Evolutionary conservation across 306 rosid genomes (phyloP).

Genomic region (Crotalaria pallida): DNA sequence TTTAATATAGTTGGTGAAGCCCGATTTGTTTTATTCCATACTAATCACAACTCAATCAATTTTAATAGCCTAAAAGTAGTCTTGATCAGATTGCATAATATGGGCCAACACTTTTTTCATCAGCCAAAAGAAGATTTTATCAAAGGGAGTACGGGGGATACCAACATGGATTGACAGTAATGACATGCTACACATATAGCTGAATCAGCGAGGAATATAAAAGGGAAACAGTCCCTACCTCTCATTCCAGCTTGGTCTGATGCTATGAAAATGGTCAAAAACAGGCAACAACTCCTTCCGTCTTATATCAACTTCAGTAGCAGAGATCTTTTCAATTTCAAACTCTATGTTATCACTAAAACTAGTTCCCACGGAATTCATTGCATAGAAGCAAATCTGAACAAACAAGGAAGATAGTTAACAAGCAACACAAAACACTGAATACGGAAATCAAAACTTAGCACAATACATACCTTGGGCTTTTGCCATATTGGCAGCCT

Average conservation of each 20-base stretch:
- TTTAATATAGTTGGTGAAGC: not conserved
- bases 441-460: constrained; percentile 8
- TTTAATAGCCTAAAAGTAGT: constrained; percentile 5
- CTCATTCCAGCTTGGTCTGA: constrained; percentile 62
- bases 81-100: not conserved
- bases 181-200: constrained; percentile 2
- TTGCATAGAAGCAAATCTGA: constrained; percentile 56
- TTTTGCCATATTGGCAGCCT: constrained; percentile 77
- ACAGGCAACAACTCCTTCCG: constrained; percentile 75
- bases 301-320: constrained; percentile 65
- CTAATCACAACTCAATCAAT: not conserved
- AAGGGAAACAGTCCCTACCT: constrained; percentile 42
- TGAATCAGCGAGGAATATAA: constrained; percentile 3
- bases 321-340: constrained; percentile 69
- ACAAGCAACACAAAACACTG: not conserved
- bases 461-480: constrained; percentile 55
- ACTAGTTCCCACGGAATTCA: constrained; percentile 40
- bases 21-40: not conserved
- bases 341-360: constrained; percentile 51
- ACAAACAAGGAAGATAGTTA: constrained; percentile 14
- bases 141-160: too few relatives aligned
- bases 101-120: too few relatives aligned
- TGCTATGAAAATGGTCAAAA: constrained; percentile 68
- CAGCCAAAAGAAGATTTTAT: too few relatives aligned
- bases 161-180: not conserved